Percentiles rank a stretch among this genome's conserved stretches.
These are phyloP conservation scores for Nakaseomyces delphensis DNA, from an alignment of 1,139 yeast species.

Conservation along the genomic window DNA sequence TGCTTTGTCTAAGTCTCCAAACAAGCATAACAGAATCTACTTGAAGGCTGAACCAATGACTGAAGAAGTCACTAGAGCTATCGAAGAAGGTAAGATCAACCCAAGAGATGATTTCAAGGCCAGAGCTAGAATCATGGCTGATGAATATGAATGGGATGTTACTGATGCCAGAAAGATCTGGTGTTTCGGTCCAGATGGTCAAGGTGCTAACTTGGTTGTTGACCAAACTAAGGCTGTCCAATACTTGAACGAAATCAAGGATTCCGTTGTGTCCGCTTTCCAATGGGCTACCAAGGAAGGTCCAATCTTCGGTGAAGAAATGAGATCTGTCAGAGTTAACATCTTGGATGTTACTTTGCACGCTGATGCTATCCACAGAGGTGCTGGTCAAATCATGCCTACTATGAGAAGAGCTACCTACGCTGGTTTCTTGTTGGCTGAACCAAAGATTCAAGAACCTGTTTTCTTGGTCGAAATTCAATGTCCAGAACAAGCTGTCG, in stretches of 20 bases:
- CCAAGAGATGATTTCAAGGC: slow-evolving; percentile 98
- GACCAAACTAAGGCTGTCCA: slow-evolving; percentile 99
- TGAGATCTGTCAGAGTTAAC: slow-evolving; percentile 96
- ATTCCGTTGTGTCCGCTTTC: slow-evolving; percentile 99
- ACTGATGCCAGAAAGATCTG: slow-evolving; percentile 99
- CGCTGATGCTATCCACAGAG: slow-evolving; percentile 99
- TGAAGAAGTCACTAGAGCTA: slow-evolving; percentile 88
- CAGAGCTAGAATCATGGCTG: slow-evolving; percentile 98
- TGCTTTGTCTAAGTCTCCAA: slow-evolving; percentile 98
- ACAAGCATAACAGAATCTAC: slow-evolving; percentile 99
- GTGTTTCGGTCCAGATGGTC: slow-evolving; percentile 99
- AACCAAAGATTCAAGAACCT: slow-evolving; percentile 99
- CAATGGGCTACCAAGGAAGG: slow-evolving; percentile 99
- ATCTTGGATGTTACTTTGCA: slow-evolving; percentile 98
- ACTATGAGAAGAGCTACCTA: slow-evolving; percentile 99
- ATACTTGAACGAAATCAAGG: slow-evolving; percentile 98
- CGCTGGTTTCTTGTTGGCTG: slow-evolving; percentile 96
- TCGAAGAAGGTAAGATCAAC: slow-evolving; percentile 84
- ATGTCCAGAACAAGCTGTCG: slow-evolving; percentile 99
- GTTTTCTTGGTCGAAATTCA: slow-evolving; percentile 98
- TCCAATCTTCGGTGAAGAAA: slow-evolving; percentile 93
- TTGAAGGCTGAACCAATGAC: slow-evolving; percentile 93
- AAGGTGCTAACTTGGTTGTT: slow-evolving; percentile 97
- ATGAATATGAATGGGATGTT: slow-evolving; percentile 99
- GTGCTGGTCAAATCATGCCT: slow-evolving; percentile 99